These are phyloP conservation scores for Agrostemma githago DNA, from an alignment of 148 eudicot species.

Conservation along the genomic window DNA sequence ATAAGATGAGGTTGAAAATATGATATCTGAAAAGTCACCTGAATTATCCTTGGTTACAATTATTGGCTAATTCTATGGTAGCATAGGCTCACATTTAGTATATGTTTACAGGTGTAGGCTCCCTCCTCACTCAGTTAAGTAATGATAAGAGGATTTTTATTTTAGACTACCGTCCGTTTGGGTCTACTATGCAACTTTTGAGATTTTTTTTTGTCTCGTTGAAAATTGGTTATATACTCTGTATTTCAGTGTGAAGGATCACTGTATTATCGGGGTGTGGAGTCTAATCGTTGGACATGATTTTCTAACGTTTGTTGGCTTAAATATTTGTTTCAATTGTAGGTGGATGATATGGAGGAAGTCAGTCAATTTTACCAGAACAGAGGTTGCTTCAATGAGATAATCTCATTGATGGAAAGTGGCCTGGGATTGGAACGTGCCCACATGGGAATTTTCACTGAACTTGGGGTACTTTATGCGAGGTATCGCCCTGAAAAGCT, in stretches of 20 bases:
- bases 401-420: slow-evolving; percentile 94
- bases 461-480: slow-evolving; percentile 94
- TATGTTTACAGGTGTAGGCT: neutral
- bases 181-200: neutral
- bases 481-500: slow-evolving; percentile 96
- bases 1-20: neutral
- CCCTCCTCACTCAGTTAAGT: neutral
- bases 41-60: neutral
- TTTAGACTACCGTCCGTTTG: neutral
- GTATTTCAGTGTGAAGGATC: neutral
- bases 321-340: slow-evolving; percentile 4
- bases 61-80: neutral
- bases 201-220: neutral
- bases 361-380: slow-evolving; percentile 91
- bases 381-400: slow-evolving; percentile 90
- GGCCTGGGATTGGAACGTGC: slow-evolving; percentile 98
- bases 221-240: neutral
- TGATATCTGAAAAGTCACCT: neutral
- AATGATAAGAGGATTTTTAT: neutral
- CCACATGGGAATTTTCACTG: slow-evolving; percentile 98
- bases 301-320: neutral
- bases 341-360: slow-evolving; percentile 97
- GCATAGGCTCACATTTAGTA: neutral
- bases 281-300: neutral
- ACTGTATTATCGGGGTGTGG: neutral